phyloP scores from a whole-genome alignment of 169 alveolate genomes.

The Cryptosporidium tyzzeri region DNA sequence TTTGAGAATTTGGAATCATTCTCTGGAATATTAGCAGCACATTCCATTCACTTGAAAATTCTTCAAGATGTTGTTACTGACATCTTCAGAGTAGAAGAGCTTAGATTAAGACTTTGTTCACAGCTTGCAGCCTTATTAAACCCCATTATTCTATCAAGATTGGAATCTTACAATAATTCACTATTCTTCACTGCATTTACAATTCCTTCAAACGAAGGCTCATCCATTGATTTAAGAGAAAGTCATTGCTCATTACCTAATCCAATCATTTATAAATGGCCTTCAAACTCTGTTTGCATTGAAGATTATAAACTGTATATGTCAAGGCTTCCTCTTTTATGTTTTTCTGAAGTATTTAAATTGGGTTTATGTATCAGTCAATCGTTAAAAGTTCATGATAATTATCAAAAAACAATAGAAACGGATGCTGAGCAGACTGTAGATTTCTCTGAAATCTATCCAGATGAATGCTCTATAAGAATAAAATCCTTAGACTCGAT shows the following conservation, averaged over 20 bases:
- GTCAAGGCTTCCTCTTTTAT: slow-evolving; percentile 53
- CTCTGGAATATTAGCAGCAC: slow-evolving; percentile 65
- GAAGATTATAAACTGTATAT: slow-evolving; percentile 47
- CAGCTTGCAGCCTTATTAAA: slow-evolving; percentile 62
- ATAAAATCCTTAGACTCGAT: slow-evolving; percentile 18
- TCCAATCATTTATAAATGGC: slow-evolving; percentile 64
- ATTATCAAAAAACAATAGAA: background rate
- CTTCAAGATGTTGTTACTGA: slow-evolving; percentile 59
- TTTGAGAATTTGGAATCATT: slow-evolving; percentile 58
- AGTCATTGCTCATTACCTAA: slow-evolving; percentile 22
- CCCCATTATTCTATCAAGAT: slow-evolving; percentile 62
- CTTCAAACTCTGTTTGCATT: slow-evolving; percentile 36
- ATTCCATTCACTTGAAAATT: slow-evolving; percentile 53
- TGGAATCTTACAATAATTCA: slow-evolving; percentile 42
- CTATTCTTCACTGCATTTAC: slow-evolving; percentile 67
- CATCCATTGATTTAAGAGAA: background rate
- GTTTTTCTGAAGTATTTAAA: slow-evolving; percentile 55
- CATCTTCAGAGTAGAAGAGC: slow-evolving; percentile 45
- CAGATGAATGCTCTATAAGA: slow-evolving; percentile 21
- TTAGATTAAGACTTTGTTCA: slow-evolving; percentile 67
- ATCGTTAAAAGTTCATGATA: background rate
- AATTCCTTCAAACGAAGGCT: slow-evolving; percentile 1
- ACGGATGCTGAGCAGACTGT: background rate
- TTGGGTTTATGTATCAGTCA: slow-evolving; percentile 43
- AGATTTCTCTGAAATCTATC: background rate